Evolutionary conservation across 192 early-diverging fungal genomes (phyloP), one percentile per base, ranked within the genome.

Genomic region (Coemansia sp.): DNA sequence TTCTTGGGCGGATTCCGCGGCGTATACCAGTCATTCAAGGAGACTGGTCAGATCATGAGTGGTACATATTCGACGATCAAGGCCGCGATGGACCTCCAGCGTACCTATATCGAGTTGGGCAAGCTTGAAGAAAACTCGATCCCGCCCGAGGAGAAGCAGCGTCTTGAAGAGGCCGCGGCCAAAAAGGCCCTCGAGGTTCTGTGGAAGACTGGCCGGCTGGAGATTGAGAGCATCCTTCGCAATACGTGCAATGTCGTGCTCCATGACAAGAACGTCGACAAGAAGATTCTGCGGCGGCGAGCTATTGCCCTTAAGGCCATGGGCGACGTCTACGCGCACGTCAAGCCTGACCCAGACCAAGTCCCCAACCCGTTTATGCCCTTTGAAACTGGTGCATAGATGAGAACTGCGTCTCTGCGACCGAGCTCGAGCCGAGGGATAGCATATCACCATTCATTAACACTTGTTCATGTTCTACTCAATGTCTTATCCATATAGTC

Each of bases 151-250:
- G 88, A 91, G 75, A 89, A 87, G 71, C 87, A 79, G 65, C 88
- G 79, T 57, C 73, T 93, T 51, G 91, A 91, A 76, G 90, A 91
- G 40, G 79, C 78, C 22, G 91, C 90, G n/a, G 90, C 90, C 15
- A 84, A 84, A 66, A 88, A 94, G 86, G 97, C 94, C 12, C 76
- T 99, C 63, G 88, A 94, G 68, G 94, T 95, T 8, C 87, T 98
- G 61, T 98, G 96, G 96, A 88, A 92, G 79, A 94, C 94, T 24
- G 93, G 91, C 59, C 96, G 97, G 71, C 77, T 99, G 68, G 98
- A 99, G 73, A 95, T 99, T 52, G 95, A 98, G 76, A 89, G 88
- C 71, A 94, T 97, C 12, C 77, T 98, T 63, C 87, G 95, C 54
- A 94, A 96, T 69, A 96, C 97, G 5, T 99, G 98, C 82, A 96